Base-by-base conservation (phyloP, 75 land plant species). In the Azolla pinnata region DNA sequence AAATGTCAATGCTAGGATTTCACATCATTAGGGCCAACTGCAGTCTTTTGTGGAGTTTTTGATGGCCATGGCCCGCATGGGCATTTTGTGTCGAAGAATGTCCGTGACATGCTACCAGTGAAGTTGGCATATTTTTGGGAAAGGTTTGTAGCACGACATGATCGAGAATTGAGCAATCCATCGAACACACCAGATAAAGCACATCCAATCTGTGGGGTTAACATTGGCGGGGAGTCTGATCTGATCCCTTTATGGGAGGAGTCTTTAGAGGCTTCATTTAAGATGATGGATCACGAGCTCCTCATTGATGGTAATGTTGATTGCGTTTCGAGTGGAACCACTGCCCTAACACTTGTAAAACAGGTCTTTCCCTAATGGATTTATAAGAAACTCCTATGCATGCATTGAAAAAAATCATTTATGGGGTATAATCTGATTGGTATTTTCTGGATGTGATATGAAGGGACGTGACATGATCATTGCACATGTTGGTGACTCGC, bases 31-130 rank as follows among this genome's bases (percentile, higher is more conserved):
- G n/a, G n/a, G n/a, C n/a, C n/a, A n/a, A n/a, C n/a, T n/a, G n/a
- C 76, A 56, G 56, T 77, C 1, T 79, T 74, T 47, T 79, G 81
- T 55, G 81, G 81, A 21, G 64, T 79, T 0, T 79, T 79, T 67
- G 81, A 79, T 38, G 81, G 81, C n/a, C 81, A 79, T 60, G 81
- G 81, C 2, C 64, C 77, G 12, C 66, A 71, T 55, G 81, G 81
- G 4, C 81, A 79, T 32, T 57, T 64, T 38, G 78, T 79, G 9
- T 65, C 81, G 0, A 60, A 65, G 20, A 57, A 50, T 19, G 78
- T 79, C 10, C 57, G 81, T 17, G 66, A 79, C 12, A 64, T 70
- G 0, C 70, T 79, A 12, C 81, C 81, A 3, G 46, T 70, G 8
- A 75, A 79, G 65, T 76, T 88, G 65, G 63, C 74, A 2, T 79